These are phyloP conservation scores for Dioscorea cayenensis DNA, from an alignment of 116 monocot genomes.

Conservation along the genomic window DNA sequence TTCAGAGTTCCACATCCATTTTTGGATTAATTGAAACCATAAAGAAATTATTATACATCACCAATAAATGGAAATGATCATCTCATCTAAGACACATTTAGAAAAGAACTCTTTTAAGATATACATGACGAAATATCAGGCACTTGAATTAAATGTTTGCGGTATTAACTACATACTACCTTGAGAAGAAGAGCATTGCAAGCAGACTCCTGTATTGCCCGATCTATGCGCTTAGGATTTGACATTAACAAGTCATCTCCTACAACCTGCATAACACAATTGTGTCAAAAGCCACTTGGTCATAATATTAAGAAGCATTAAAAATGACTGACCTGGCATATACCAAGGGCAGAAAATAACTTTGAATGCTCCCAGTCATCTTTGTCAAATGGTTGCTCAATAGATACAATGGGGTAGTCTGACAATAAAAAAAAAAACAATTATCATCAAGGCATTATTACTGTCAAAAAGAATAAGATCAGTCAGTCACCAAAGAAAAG, in stretches of 20 bases:
- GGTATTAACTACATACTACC: slow-evolving; percentile 25
- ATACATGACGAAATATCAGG: background rate
- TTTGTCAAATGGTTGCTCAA: slow-evolving; percentile 93
- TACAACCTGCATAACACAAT: slow-evolving; percentile 60
- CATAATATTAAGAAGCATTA: slow-evolving; percentile 3
- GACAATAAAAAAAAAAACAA: background rate
- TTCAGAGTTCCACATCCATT: no score
- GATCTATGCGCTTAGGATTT: slow-evolving; percentile 79
- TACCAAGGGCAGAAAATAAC: slow-evolving; percentile 54
- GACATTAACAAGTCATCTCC: slow-evolving; percentile 93
- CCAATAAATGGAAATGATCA: no score
- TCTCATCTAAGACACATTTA: background rate
- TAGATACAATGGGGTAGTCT: slow-evolving; percentile 85
- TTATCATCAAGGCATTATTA: background rate
- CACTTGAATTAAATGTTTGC: no score
- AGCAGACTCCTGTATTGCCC: slow-evolving; percentile 68
- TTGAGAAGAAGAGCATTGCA: slow-evolving; percentile 98
- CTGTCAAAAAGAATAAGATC: background rate
- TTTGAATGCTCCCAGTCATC: slow-evolving; percentile 94
- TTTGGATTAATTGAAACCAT: no score
- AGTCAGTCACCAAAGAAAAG: background rate
- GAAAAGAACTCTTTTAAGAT: background rate
- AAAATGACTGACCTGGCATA: slow-evolving; percentile 69
- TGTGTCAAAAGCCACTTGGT: slow-evolving; percentile 11
- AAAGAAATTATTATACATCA: no score